These are phyloP conservation scores for Raffaelea deltoideospora DNA, from an alignment of 2,329 filamentous ascomycete species.

Conservation along the genomic window DNA sequence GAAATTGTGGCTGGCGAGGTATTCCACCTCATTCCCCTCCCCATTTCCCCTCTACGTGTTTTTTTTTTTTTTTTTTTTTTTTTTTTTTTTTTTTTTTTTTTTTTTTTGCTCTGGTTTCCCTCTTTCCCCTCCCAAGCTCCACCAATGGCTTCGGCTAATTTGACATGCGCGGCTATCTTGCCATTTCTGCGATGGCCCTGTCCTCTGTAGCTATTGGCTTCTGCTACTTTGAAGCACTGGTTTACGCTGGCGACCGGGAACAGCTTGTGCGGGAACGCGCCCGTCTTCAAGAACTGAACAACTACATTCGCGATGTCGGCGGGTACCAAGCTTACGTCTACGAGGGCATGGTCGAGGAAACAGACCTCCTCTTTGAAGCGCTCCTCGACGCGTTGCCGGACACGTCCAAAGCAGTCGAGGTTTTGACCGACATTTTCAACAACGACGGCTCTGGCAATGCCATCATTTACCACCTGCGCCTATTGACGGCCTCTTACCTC, in stretches of 20 bases:
- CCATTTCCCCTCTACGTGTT: too few species aligned
- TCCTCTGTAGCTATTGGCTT: conserved; percentile 63
- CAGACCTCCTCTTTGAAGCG: conserved; percentile 49
- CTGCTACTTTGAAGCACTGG: conserved; percentile 77
- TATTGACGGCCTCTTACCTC: conserved; percentile 74
- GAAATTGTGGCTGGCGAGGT: conserved; percentile 98
- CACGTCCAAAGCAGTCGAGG: conserved; percentile 35
- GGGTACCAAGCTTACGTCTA: conserved; percentile 56
- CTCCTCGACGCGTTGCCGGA: conserved; percentile 45
- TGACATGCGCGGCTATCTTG: background rate
- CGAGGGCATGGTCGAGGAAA: conserved; percentile 73
- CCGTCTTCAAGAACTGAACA: conserved; percentile 57
- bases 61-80: too few species aligned
- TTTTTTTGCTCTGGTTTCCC: background rate
- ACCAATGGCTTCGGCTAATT: background rate
- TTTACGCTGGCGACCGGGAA: conserved; percentile 47
- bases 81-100: background rate
- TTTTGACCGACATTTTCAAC: conserved; percentile 59
- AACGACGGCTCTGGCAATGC: conserved; percentile 48
- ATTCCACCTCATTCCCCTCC: too few species aligned
- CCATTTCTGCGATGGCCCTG: background rate
- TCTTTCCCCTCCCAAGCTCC: background rate
- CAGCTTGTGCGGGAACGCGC: conserved; percentile 56
- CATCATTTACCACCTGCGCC: conserved; percentile 73
- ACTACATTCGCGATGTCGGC: conserved; percentile 54